A percentile compares a stretch with the other conserved stretches of the same genome.
phyloP scores from a whole-genome alignment of 2,329 filamentous ascomycete genomes.

The Aspergillus udagawae region DNA sequence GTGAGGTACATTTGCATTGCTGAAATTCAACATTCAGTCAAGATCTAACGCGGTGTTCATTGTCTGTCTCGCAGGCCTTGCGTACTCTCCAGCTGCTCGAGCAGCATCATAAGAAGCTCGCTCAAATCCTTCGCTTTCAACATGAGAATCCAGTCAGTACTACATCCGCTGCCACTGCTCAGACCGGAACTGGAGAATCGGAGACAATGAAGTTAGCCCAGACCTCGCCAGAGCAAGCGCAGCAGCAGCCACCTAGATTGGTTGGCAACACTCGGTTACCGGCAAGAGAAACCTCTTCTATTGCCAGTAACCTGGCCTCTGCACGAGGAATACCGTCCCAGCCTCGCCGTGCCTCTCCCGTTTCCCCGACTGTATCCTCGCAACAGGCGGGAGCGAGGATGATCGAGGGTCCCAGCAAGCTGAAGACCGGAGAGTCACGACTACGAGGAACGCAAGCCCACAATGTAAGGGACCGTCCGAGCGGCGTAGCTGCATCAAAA shows the following conservation, averaged over 20 bases:
- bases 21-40: background rate
- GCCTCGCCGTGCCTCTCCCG: constrained; percentile 58
- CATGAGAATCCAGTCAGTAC: constrained; percentile 46
- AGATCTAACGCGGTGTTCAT: background rate
- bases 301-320: constrained; percentile 82
- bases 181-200: constrained; percentile 15
- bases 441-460: constrained; percentile 17
- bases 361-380: constrained; percentile 68
- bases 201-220: constrained; percentile 19
- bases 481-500: constrained; percentile 21
- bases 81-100: constrained; percentile 82
- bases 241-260: constrained; percentile 38
- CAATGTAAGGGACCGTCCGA: constrained; percentile 22
- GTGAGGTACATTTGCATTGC: constrained; percentile 43
- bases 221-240: constrained; percentile 26
- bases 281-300: constrained; percentile 72
- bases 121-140: constrained; percentile 72
- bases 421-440: constrained; percentile 28
- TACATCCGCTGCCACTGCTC: constrained; percentile 13
- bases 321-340: constrained; percentile 69
- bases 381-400: constrained; percentile 70
- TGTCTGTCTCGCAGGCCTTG: constrained; percentile 61
- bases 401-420: constrained; percentile 50
- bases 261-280: constrained; percentile 42
- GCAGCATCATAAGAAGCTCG: constrained; percentile 79